These are phyloP conservation scores for Coemansia sp. DNA, from an alignment of 192 early-diverging fungal genomes.

Conservation along the genomic window DNA sequence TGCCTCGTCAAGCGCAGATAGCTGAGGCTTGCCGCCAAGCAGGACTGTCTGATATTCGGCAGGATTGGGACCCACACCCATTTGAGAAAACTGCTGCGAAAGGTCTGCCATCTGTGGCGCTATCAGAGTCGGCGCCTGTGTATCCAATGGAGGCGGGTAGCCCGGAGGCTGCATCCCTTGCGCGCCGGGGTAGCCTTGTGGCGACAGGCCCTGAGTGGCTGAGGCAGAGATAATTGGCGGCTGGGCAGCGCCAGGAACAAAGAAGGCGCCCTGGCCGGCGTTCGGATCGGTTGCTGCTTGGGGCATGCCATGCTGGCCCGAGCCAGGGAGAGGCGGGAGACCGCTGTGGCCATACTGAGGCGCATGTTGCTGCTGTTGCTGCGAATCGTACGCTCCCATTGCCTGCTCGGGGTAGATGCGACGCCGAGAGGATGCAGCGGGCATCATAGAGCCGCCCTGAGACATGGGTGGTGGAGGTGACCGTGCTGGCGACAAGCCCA, in stretches of 20 bases:
- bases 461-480: constrained; percentile 10
- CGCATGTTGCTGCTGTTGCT: constrained; percentile 19
- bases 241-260: constrained; percentile 47
- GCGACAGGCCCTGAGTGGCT: constrained; percentile 2
- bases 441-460: neutral
- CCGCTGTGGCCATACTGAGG: constrained; percentile 14
- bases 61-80: constrained; percentile 36
- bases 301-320: neutral
- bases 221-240: constrained; percentile 15
- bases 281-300: constrained; percentile 7
- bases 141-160: constrained; percentile 10
- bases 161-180: constrained; percentile 1
- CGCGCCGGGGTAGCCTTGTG: neutral
- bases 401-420: constrained; percentile 47
- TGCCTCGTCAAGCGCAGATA: constrained; percentile 41
- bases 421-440: constrained; percentile 25
- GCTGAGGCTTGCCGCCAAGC: constrained; percentile 44
- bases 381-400: constrained; percentile 20
- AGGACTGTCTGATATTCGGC: constrained; percentile 35
- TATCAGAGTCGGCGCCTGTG: constrained; percentile 9
- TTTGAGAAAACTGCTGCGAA: constrained; percentile 46
- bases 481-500: neutral
- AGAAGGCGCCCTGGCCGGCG: constrained; percentile 35
- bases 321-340: constrained; percentile 2
- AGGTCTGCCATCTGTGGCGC: constrained; percentile 28